A percentile compares a stretch with the other conserved stretches of the same genome.
phyloP scores from a whole-genome alignment of 2,329 filamentous ascomycete species.

The Nigrospora oryzae region DNA sequence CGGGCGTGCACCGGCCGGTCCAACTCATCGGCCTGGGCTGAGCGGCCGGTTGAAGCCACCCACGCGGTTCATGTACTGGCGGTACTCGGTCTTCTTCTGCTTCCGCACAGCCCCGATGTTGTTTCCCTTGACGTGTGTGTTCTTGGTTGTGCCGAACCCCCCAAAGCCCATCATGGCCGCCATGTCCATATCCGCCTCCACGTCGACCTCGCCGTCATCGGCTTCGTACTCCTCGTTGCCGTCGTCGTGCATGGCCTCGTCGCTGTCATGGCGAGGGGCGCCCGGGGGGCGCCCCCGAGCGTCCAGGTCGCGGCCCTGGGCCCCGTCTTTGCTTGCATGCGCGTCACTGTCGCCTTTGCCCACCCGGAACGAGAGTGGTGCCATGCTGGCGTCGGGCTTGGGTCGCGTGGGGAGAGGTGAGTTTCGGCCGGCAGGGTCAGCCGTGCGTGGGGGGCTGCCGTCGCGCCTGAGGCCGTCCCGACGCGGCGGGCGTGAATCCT shows the following conservation, averaged over 20 bases:
- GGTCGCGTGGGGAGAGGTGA: constrained; percentile 21
- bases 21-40: constrained; percentile 36
- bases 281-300: constrained; percentile 7
- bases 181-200: constrained; percentile 67
- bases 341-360: constrained; percentile 22
- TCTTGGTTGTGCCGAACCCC: constrained; percentile 78
- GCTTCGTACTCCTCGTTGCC: constrained; percentile 32
- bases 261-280: constrained; percentile 5
- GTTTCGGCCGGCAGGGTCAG: constrained; percentile 6
- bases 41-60: constrained; percentile 77
- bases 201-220: constrained; percentile 45
- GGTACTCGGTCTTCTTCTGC: constrained; percentile 90
- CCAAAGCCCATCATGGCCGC: constrained; percentile 84
- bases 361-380: constrained; percentile 26
- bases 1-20: too few species aligned
- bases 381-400: constrained; percentile 11
- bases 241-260: constrained; percentile 20
- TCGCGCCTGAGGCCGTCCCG: constrained; percentile 9
- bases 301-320: constrained; percentile 16
- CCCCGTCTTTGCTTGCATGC: constrained; percentile 8
- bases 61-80: constrained; percentile 91
- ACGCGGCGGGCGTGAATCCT: constrained; percentile 7
- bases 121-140: constrained; percentile 83
- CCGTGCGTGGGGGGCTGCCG: constrained; percentile 8
- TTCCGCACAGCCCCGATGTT: constrained; percentile 74